Evolutionary conservation across 2,329 filamentous ascomycete genomes (phyloP).

Genomic region (Diaporthe ampelina): DNA sequence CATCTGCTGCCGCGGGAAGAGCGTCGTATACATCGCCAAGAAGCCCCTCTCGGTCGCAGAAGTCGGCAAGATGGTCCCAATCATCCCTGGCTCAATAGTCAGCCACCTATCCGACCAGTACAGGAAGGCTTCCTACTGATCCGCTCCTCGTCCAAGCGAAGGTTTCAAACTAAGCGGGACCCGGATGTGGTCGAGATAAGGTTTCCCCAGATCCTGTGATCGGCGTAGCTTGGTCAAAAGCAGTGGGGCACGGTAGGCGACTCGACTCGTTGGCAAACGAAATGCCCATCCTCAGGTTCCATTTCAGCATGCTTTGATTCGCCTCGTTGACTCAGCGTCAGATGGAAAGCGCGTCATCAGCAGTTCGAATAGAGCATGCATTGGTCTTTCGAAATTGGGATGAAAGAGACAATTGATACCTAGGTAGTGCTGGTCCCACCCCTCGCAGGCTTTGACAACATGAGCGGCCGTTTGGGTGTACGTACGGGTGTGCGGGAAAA

Average conservation of each 20-base stretch:
- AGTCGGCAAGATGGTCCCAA: constrained; percentile 6
- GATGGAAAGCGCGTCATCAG: neutral
- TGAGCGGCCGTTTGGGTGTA: neutral
- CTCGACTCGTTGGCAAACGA: constrained; percentile 19
- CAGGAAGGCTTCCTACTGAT: neutral
- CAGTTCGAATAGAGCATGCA: neutral
- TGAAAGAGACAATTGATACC: neutral
- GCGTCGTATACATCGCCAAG: constrained; percentile 3
- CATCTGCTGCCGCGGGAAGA: constrained; percentile 1
- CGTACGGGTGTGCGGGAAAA: neutral
- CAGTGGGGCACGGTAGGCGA: constrained; percentile 6
- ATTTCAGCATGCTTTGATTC: neutral
- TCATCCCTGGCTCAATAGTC: neutral
- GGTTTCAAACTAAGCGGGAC: constrained; percentile 27
- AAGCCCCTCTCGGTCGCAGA: constrained; percentile 19
- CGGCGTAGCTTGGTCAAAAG: constrained; percentile 1
- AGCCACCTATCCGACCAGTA: neutral
- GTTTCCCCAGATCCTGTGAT: constrained; percentile 29
- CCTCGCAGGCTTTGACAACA: constrained; percentile 2
- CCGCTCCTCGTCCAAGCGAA: constrained; percentile 7
- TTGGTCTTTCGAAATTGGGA: neutral
- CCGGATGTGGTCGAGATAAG: constrained; percentile 23
- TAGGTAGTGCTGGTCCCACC: neutral
- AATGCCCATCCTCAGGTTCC: constrained; percentile 5
- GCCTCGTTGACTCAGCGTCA: constrained; percentile 15